phyloP scores from a whole-genome alignment of 1,139 yeast species.

The Candida pseudocylindracea region DNA sequence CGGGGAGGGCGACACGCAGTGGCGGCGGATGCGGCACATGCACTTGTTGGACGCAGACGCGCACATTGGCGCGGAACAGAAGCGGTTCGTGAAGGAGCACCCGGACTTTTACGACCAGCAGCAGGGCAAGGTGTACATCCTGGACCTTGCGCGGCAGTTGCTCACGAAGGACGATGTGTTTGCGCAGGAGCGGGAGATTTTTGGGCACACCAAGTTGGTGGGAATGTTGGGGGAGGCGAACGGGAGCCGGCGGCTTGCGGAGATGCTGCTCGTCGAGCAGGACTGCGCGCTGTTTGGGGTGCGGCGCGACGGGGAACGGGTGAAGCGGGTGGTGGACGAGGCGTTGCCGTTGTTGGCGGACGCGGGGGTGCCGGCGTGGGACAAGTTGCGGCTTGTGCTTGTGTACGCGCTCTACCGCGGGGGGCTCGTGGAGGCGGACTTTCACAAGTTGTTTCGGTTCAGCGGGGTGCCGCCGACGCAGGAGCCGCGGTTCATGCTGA shows the following conservation, averaged over 20 bases:
- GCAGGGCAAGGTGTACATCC: slow-evolving; percentile 15
- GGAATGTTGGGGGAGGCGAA: slow-evolving; percentile 34
- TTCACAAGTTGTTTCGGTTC: slow-evolving; percentile 46
- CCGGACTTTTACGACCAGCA: slow-evolving; percentile 47
- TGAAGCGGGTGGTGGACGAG: slow-evolving; percentile 42
- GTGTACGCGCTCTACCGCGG: slow-evolving; percentile 68
- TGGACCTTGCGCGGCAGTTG: too few relatives aligned
- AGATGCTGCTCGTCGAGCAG: slow-evolving; percentile 48
- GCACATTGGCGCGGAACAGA: slow-evolving; percentile 32
- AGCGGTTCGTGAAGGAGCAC: slow-evolving; percentile 48
- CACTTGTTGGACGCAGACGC: slow-evolving; percentile 67
- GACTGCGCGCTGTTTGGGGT: slow-evolving; percentile 55
- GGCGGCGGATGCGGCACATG: slow-evolving; percentile 51
- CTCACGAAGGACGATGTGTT: slow-evolving; percentile 34
- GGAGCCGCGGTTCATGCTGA: slow-evolving; percentile 2
- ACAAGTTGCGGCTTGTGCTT: slow-evolving; percentile 58
- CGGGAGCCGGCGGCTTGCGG: slow-evolving; percentile 30
- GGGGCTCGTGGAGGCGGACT: slow-evolving; percentile 61
- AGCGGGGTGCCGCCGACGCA: slow-evolving; percentile 42
- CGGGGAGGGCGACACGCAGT: slow-evolving; percentile 58
- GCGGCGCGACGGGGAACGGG: slow-evolving; percentile 45
- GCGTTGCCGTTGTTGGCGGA: slow-evolving; percentile 36
- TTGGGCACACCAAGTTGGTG: slow-evolving; percentile 35
- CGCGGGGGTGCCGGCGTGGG: slow-evolving; percentile 26
- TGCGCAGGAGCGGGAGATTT: slow-evolving; percentile 40